Evolutionary conservation across 495 filamentous ascomycete genomes (phyloP), one percentile per base, ranked within the genome.

Genomic region (Darksidea phi): DNA sequence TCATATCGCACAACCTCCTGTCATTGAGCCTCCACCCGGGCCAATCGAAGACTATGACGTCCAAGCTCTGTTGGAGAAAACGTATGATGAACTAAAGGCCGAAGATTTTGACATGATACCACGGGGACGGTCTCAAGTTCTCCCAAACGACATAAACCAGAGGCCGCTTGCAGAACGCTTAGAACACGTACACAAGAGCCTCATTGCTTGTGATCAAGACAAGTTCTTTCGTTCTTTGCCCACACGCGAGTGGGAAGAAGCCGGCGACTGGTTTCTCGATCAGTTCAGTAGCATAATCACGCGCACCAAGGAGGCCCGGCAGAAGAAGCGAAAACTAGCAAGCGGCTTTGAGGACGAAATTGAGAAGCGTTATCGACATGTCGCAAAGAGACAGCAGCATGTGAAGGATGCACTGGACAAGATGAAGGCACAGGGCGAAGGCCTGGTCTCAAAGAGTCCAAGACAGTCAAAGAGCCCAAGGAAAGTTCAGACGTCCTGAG

Each of bases 231-330:
- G 79, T 10, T 79, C 78, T 5, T 75, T 95, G 68, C 68, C 81
- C 2, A 78, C 89, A 21, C 76, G 81, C 24, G 86, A 93, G 70
- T 94, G 91, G 87, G 91, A 96, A 70, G 79, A 87, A 48, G 83
- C 86, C 13, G 91, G 91, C 7, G 89, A 96, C 61, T 85, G 88
- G 78, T 83, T 96, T 41, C 74, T 93, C 13, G 82, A 84, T 2
- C 81, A 80, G 60, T 92, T 94, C 66, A 76, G 76, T 6, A 76
- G 79, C 7, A 71, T 91, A 17, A 76, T 91, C 61, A 69, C 75
- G 17, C 79, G 83, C 64, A 80, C 92, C 67, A 88, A 82, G 58
- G 76, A 82, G 0, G 77, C 85, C 26, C 77, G 90, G 46, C 78
- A 79, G 56, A 77, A 79, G 18, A 89, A 90, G 69, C 80, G 92